Evolutionary conservation across 495 filamentous ascomycete genomes (phyloP), one percentile per base, ranked within the genome.

Genomic region (Hyaloscypha bicolor): DNA sequence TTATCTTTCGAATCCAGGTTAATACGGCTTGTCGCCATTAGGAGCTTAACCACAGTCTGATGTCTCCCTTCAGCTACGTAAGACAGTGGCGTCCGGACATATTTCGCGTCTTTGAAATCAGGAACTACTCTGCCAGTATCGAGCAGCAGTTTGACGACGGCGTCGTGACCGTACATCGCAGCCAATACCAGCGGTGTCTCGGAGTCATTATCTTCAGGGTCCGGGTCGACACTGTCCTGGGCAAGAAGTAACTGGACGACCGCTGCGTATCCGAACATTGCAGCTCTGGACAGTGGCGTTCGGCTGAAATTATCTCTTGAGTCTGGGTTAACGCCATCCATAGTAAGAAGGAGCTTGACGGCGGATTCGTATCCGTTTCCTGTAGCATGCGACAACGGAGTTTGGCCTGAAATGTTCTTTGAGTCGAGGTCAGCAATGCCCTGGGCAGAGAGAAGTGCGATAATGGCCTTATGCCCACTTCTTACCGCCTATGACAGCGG

Each of bases 151-250:
- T 66, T 64, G 1, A 80, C 72, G 14, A 79, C 71, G 16, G 62
- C 74, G 35, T 75, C 66, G 62, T 83, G 73, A 11, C 79, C 81
- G 19, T 67, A 68, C 56, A 62, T 67, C 32, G 77, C 77, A 21
- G 80, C 81, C 67, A 62, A 77, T 9, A 32, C 37, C 37, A 65
- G 55, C 19, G 62, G 62, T 22, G 62, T 63, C 55, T 30, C 14
- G 12, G 6, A 9, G 35, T 51, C 48, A 12, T 57, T 9, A 31
- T 62, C 53, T 22, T 55, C 30, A 6, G 58, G 6, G 19, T 68
- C 52, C 31, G 35, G 4, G 16, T 48, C 51, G 33, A 37, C 60
- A 25, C 25, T 25, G 45, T 31, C 53, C 19, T 63, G n/a, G 4
- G 45, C 58, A 14, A 68, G 52, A n/a, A 67, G 33, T 21, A 67